Evolutionary conservation across 148 eudicot species (phyloP).

Genomic region (Nepenthes gracilis): DNA sequence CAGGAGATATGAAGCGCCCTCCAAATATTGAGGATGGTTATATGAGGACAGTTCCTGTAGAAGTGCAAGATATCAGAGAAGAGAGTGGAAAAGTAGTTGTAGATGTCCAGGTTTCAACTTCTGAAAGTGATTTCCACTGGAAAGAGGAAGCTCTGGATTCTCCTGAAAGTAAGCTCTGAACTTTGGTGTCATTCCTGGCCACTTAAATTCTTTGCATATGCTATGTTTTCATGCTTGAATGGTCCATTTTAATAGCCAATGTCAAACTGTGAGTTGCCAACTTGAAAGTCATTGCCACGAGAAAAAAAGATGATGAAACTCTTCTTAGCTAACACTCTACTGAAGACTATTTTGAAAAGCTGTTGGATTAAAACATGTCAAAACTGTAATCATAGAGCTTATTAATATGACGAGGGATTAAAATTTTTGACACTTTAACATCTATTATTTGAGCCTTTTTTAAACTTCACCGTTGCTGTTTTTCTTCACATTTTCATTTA

Average conservation of each 20-base stretch:
- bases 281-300: no score
- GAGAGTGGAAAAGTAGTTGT: conserved; percentile 18
- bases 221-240: conserved; percentile 3
- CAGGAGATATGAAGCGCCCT: conserved; percentile 30
- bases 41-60: conserved; percentile 25
- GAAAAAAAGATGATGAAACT: no score
- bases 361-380: no score
- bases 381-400: no score
- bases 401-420: no score
- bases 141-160: conserved; percentile 47
- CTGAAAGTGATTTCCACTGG: conserved; percentile 34
- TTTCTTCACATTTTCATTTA: no score
- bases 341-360: no score
- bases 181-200: not conserved
- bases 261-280: not conserved
- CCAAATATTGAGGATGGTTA: conserved; percentile 25
- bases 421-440: no score
- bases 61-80: conserved; percentile 22
- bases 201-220: not conserved
- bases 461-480: no score
- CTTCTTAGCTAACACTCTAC: no score
- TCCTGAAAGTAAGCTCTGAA: conserved; percentile 42
- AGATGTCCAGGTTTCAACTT: conserved; percentile 29
- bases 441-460: no score
- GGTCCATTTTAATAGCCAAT: not conserved